These are phyloP conservation scores for Suillus weaverae DNA, from an alignment of 768 basidiomycete species.

Conservation along the genomic window DNA sequence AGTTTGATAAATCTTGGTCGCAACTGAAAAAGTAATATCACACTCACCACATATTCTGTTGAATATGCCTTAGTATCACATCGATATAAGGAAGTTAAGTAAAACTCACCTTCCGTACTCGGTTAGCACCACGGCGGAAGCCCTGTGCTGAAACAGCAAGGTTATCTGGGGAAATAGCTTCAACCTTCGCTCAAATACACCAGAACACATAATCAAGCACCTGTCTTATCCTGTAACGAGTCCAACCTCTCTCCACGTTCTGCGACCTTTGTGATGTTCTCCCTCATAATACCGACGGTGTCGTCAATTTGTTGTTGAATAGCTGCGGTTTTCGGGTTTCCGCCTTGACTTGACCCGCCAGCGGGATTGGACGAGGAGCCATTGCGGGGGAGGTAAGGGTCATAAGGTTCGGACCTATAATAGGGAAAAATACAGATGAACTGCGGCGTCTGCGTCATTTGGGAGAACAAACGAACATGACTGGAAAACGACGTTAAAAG, in stretches of 20 bases:
- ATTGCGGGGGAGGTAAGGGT: slow-evolving; percentile 93
- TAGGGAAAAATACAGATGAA: slow-evolving; percentile 10
- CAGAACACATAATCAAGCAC: slow-evolving; percentile 47
- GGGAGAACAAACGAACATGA: slow-evolving; percentile 28
- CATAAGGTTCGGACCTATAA: slow-evolving; percentile 94
- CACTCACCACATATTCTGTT: slow-evolving; percentile 88
- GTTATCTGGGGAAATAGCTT: slow-evolving; percentile 60
- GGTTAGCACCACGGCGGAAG: slow-evolving; percentile 95
- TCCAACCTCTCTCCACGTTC: slow-evolving; percentile 95
- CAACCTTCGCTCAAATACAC: not conserved
- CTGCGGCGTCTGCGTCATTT: slow-evolving; percentile 1
- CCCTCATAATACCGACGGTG: slow-evolving; percentile 96
- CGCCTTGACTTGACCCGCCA: slow-evolving; percentile 47
- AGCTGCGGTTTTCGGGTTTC: slow-evolving; percentile 85
- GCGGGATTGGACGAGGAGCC: slow-evolving; percentile 58
- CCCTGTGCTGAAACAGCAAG: slow-evolving; percentile 98
- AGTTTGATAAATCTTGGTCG: slow-evolving; percentile 11
- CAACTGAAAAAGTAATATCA: not conserved
- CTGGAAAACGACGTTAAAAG: slow-evolving; percentile 4
- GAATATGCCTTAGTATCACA: slow-evolving; percentile 10
- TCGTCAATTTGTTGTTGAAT: slow-evolving; percentile 98
- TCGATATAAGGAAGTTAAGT: slow-evolving; percentile 27
- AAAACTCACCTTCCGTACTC: slow-evolving; percentile 83
- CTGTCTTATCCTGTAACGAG: slow-evolving; percentile 96
- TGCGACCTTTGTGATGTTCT: slow-evolving; percentile 95